These are phyloP conservation scores for Flaveria linearis DNA, from an alignment of 129 eudicot genomes.

Conservation along the genomic window DNA sequence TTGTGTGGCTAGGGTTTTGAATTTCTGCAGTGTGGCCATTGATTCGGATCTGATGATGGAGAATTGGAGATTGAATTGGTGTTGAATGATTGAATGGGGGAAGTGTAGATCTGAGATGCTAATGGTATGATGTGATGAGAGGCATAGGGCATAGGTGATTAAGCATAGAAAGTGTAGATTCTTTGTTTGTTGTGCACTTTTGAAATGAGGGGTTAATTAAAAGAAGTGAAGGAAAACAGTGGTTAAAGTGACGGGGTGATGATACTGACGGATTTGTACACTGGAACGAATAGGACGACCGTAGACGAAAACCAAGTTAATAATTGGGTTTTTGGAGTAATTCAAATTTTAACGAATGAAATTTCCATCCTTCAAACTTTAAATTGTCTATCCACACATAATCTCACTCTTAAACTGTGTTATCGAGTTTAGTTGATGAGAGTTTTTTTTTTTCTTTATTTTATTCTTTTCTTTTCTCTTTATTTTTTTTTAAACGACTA, in stretches of 20 bases:
- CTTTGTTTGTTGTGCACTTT: constrained; percentile 45
- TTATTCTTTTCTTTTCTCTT: no score
- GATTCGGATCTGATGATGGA: constrained; percentile 7
- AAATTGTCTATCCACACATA: no score
- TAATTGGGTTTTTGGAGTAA: no score
- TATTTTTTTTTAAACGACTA: no score
- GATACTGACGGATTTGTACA: constrained; percentile 31
- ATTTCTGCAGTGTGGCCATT: constrained; percentile 79
- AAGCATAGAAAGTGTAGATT: constrained; percentile 39
- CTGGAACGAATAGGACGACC: constrained; percentile 13
- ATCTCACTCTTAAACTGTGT: no score
- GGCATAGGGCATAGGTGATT: not conserved
- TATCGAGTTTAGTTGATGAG: no score
- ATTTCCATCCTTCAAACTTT: no score
- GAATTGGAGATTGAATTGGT: not conserved
- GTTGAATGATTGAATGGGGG: not conserved
- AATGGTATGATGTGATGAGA: constrained; percentile 22
- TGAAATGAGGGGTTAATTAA: constrained; percentile 4
- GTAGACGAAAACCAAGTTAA: no score
- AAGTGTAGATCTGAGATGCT: constrained; percentile 58
- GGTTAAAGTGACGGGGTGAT: constrained; percentile 18
- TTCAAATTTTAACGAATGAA: no score
- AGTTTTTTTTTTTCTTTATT: no score
- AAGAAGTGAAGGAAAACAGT: constrained; percentile 21
- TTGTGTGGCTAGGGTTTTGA: constrained; percentile 85